A percentile compares a stretch with the other conserved stretches of the same genome.
phyloP scores from a whole-genome alignment of 2,329 filamentous ascomycete genomes.

The Stenocarpella maydis region DNA sequence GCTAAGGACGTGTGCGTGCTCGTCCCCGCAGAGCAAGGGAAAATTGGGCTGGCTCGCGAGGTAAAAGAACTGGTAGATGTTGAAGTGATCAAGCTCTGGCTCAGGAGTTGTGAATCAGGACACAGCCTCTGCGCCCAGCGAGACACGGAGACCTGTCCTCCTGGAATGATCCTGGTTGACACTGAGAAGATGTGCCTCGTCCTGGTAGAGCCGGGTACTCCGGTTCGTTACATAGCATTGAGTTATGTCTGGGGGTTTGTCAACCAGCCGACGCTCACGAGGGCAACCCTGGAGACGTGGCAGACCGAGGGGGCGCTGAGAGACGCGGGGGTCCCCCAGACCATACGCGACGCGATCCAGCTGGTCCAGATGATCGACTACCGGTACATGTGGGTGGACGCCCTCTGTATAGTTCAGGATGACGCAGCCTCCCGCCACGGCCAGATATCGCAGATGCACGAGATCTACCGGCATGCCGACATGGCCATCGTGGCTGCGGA shows the following conservation, averaged over 20 bases:
- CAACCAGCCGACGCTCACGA: not conserved
- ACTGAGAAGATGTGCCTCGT: not conserved
- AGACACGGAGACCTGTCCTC: not conserved
- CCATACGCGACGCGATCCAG: conserved; percentile 34
- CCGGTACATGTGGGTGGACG: conserved; percentile 37
- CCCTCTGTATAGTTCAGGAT: conserved; percentile 38
- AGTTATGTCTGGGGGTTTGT: conserved; percentile 43
- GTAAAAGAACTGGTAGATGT: not conserved
- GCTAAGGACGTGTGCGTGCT: not conserved
- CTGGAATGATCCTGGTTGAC: conserved; percentile 2
- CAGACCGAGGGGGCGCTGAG: not conserved
- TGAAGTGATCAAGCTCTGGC: conserved; percentile 2
- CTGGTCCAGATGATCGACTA: conserved; percentile 28
- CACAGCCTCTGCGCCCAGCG: not conserved
- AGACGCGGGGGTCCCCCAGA: not conserved
- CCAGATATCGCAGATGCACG: conserved; percentile 17
- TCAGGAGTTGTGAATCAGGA: not conserved
- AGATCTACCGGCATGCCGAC: conserved; percentile 15
- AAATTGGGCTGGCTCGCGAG: not conserved
- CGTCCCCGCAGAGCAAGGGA: not conserved
- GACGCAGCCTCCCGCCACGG: conserved; percentile 22
- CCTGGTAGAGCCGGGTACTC: not conserved
- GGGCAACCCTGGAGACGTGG: not conserved
- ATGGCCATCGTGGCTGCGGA: conserved; percentile 10
- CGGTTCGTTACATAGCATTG: not conserved